Conservation (phyloP, 2,329 filamentous ascomycete genomes). For the Triangularia setosa region DNA sequence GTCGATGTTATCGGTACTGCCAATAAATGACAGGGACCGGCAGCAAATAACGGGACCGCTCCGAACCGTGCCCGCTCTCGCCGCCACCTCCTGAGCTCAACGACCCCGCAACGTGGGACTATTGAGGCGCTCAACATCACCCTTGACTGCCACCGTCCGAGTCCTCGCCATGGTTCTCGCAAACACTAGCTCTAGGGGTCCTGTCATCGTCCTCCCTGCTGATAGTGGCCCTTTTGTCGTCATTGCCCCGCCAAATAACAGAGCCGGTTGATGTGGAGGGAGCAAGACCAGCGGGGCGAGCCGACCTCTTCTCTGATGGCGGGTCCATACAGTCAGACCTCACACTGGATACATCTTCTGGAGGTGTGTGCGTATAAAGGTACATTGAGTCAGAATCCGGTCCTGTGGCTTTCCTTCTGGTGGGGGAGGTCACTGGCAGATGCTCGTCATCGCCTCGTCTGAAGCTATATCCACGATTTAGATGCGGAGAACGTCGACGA, state of each 20-base stretch:
- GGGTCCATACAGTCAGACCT: background rate
- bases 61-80: background rate
- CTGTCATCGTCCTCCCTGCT: background rate
- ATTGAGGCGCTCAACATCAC: background rate
- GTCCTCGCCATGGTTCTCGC: background rate
- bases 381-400: background rate
- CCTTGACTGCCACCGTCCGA: background rate
- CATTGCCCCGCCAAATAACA: conserved; percentile 2
- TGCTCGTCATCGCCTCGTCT: conserved; percentile 7
- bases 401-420: background rate
- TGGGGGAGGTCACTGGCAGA: background rate
- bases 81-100: background rate
- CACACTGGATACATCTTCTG: background rate
- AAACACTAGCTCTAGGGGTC: background rate
- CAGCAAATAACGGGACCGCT: background rate
- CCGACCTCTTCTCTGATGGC: background rate
- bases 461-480: conserved; percentile 6
- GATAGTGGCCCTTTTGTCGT: background rate
- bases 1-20: background rate
- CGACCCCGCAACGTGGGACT: background rate
- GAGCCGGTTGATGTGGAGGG: conserved; percentile 8
- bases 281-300: background rate
- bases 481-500: background rate
- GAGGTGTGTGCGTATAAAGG: background rate
- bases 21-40: background rate